phyloP scores from a whole-genome alignment of 2,329 filamentous ascomycete genomes.

The Diplodia corticola region DNA sequence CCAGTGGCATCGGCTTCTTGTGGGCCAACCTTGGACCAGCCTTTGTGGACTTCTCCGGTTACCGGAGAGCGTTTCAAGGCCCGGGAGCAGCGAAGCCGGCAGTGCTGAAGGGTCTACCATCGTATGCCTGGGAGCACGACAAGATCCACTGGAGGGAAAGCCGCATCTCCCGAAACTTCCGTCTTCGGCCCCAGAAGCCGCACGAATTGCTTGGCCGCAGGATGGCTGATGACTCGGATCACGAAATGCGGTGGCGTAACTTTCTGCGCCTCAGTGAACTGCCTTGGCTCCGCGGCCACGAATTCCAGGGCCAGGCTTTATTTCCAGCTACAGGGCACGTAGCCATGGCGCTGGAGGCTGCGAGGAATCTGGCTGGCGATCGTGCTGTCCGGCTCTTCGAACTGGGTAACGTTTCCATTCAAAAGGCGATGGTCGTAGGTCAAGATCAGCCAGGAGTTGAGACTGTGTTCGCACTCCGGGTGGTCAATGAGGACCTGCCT shows the following conservation, averaged over 20 bases:
- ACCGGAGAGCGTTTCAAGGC: background rate
- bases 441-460: conserved; percentile 13
- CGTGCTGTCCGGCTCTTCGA: conserved; percentile 23
- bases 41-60: conserved; percentile 11
- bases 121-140: conserved; percentile 25
- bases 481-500: background rate
- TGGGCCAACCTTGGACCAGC: conserved; percentile 23
- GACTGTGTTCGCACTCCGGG: background rate
- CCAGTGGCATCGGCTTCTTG: conserved; percentile 25
- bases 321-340: conserved; percentile 50
- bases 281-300: conserved; percentile 30
- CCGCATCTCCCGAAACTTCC: conserved; percentile 23
- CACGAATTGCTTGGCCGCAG: conserved; percentile 27
- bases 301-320: conserved; percentile 36
- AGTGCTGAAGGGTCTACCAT: background rate
- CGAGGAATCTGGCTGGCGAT: conserved; percentile 10
- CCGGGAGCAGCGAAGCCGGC: background rate
- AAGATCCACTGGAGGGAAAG: conserved; percentile 23
- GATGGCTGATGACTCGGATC: background rate
- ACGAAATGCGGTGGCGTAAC: conserved; percentile 26
- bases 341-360: conserved; percentile 38
- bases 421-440: conserved; percentile 24
- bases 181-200: background rate
- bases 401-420: conserved; percentile 26
- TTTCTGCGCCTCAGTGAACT: conserved; percentile 24